Base-by-base conservation (phyloP, 345 rosid genomes). In the Physaria fendleri region DNA sequence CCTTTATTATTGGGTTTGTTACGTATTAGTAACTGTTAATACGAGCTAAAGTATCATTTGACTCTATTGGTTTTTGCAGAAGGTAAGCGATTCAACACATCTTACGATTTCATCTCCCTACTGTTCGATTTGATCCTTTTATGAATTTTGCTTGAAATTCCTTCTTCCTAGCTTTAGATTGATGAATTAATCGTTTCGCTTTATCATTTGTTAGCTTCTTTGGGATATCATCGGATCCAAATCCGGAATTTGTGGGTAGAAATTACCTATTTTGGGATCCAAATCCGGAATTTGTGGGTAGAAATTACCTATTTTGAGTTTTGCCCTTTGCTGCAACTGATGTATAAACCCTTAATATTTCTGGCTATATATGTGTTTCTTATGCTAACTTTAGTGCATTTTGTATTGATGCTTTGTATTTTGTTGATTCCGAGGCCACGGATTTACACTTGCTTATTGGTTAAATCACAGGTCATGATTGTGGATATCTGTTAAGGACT, bases 71-170 rank as follows among this genome's bases (percentile, higher is more conserved):
- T 41, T 5, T 29, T 54, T 34, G 61, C 4, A 25, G 5, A 42
- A 64, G 62, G 69, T 64, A 53, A 42, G 53, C 45, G 53, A 42
- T 53, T 53, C 54, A 43, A 39, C 61, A 53, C 53, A 42, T 42
- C 53, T 64, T 8, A 33, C n/a, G 62, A 64, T 52, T 35, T 44
- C 39, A 4, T 60, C 37, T 33, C 24, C 40, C 22, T 40, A 6
- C 24, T 46, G 16, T 56, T 27, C 16, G 8, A 13, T 30, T 3
- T 41, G 9, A 44, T 59, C 42, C 7, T 5, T 43, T 16, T 2
- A 24, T 17, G 16, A 55, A 13, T 56, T 33, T 46, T 6, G 2
- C 5, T 62, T 18, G n/a, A 22, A 9, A 10, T 39, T 39, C 20
- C 8, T 37, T 56, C 18, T 1, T 37, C 0, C 25, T 28, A 9